Evolutionary conservation across 371 early-diverging fungal species (phyloP).

Genomic region (Dichotomocladium elegans): DNA sequence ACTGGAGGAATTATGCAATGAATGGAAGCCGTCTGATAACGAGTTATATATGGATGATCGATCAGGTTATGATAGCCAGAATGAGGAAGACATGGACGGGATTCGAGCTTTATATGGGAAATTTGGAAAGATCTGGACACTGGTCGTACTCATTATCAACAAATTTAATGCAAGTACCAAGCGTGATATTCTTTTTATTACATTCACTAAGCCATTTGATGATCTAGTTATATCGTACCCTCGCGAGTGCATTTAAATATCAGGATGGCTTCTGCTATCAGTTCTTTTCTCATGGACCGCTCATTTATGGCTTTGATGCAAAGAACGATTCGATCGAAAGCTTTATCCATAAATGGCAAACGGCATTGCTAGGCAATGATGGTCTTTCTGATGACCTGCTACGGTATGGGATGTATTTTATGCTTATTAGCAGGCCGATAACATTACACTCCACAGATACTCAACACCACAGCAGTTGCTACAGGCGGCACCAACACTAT

Average conservation of each 20-base stretch:
- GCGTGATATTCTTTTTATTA: background rate
- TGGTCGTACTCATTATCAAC: conserved; percentile 21
- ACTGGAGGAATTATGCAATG: conserved; percentile 33
- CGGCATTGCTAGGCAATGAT: conserved; percentile 24
- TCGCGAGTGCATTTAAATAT: conserved; percentile 24
- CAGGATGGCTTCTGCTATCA: conserved; percentile 27
- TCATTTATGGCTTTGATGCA: conserved; percentile 24
- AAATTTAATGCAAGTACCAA: conserved; percentile 31
- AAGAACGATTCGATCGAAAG: conserved; percentile 18
- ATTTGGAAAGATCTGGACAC: conserved; percentile 42
- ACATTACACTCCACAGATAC: conserved; percentile 3
- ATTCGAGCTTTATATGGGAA: conserved; percentile 26
- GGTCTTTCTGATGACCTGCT: conserved; percentile 33
- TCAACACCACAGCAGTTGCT: conserved; percentile 27
- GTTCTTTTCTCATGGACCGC: conserved; percentile 25
- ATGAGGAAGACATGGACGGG: conserved; percentile 30
- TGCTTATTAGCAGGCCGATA: background rate
- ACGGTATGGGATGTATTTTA: conserved; percentile 12
- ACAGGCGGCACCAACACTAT: conserved; percentile 27
- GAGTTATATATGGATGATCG: conserved; percentile 23
- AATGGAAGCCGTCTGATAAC: conserved; percentile 27
- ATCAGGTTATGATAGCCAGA: conserved; percentile 7
- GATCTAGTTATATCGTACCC: conserved; percentile 22
- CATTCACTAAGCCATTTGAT: background rate
- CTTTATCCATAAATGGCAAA: conserved; percentile 30